Evolutionary conservation across 345 rosid genomes (phyloP).

Genomic region (Populus nigra): DNA sequence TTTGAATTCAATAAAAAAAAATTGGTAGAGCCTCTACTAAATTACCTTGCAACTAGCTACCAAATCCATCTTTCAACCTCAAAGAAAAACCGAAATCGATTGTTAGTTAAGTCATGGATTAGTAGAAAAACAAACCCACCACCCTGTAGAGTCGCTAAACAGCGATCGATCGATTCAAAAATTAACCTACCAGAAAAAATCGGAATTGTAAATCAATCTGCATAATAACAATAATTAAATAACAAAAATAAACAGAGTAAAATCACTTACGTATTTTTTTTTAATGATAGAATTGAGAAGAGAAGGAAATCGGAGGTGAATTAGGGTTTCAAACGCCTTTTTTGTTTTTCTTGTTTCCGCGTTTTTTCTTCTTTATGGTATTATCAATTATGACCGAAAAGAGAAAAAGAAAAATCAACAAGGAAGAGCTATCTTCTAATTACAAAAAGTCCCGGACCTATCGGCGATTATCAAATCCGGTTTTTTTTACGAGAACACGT

Average conservation of each 20-base stretch:
- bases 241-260: conserved; percentile 8
- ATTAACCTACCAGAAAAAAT: conserved; percentile 9
- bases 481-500: conserved; percentile 45
- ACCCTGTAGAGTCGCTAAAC: conserved; percentile 22
- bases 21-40: background rate
- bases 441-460: conserved; percentile 57
- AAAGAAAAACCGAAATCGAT: conserved; percentile 14
- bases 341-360: background rate
- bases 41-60: conserved; percentile 73
- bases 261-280: background rate
- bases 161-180: conserved; percentile 44
- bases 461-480: conserved; percentile 71
- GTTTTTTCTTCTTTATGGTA: background rate
- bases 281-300: background rate
- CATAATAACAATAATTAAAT: background rate
- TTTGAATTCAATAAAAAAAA: background rate
- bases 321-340: background rate
- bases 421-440: conserved; percentile 9
- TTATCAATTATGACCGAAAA: conserved; percentile 25
- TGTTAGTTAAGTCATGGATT: conserved; percentile 10
- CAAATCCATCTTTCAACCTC: conserved; percentile 63
- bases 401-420: background rate
- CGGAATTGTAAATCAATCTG: conserved; percentile 11
- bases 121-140: conserved; percentile 24
- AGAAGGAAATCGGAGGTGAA: background rate